phyloP scores from a whole-genome alignment of 768 basidiomycete species.

The Neoboletus magnificus region DNA sequence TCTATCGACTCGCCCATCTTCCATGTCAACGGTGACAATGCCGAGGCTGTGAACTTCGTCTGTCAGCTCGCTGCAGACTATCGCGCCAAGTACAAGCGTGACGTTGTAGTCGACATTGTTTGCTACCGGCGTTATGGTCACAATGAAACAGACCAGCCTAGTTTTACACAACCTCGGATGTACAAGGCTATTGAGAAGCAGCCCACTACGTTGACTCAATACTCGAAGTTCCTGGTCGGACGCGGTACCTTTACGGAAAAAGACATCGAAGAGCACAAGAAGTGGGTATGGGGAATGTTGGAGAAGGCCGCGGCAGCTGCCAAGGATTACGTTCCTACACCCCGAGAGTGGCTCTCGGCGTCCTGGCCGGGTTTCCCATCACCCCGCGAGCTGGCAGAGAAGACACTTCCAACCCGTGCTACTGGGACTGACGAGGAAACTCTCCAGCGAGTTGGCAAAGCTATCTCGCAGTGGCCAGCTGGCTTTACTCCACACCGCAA shows the following conservation, averaged over 20 bases:
- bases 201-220: slow-evolving; percentile 86
- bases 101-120: slow-evolving; percentile 97
- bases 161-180: slow-evolving; percentile 98
- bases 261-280: slow-evolving; percentile 97
- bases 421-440: slow-evolving; percentile 78
- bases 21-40: slow-evolving; percentile 99
- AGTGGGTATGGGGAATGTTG: slow-evolving; percentile 99
- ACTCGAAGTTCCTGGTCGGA: slow-evolving; percentile 85
- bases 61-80: slow-evolving; percentile 98
- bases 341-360: slow-evolving; percentile 96
- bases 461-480: slow-evolving; percentile 80
- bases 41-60: slow-evolving; percentile 97
- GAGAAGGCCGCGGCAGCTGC: slow-evolving; percentile 92
- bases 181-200: slow-evolving; percentile 96
- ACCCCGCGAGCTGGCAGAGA: slow-evolving; percentile 91
- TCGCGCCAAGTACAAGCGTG: slow-evolving; percentile 97
- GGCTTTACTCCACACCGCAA: slow-evolving; percentile 90
- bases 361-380: slow-evolving; percentile 99
- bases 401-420: slow-evolving; percentile 83
- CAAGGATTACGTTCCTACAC: slow-evolving; percentile 93
- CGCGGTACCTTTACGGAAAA: slow-evolving; percentile 93
- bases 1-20: slow-evolving; percentile 98
- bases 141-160: slow-evolving; percentile 98
- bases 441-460: slow-evolving; percentile 81
- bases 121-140: slow-evolving; percentile 99